A percentile compares a stretch with the other conserved stretches of the same genome.
Conservation (phyloP, 75 land plant genomes). For the Cupressus sempervirens region DNA sequence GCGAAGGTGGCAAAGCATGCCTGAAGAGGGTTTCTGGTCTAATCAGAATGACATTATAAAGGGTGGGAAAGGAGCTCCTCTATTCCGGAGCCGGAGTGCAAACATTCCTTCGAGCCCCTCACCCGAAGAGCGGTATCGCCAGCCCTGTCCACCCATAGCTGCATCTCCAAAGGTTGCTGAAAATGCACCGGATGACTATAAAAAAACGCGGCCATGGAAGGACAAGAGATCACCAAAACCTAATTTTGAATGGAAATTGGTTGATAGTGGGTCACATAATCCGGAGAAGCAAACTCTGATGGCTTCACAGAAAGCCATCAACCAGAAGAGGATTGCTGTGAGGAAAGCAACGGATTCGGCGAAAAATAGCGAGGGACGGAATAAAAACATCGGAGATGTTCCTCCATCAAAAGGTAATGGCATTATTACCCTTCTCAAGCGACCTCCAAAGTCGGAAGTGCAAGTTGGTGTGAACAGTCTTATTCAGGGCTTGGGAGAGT, state of each 20-base stretch:
- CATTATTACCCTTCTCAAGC: not conserved
- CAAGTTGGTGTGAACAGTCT: not conserved
- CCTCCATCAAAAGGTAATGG: not conserved
- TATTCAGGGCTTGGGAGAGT: not conserved
- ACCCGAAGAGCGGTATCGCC: not conserved
- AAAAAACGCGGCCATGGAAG: not conserved
- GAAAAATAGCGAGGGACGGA: not conserved
- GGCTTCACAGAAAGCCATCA: not conserved
- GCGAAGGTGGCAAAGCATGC: constrained; percentile 9
- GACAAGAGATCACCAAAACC: not conserved
- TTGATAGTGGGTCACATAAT: not conserved
- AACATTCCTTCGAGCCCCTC: not conserved
- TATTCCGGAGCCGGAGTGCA: not conserved
- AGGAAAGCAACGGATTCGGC: not conserved
- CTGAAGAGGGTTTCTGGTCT: not conserved
- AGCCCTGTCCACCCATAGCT: not conserved
- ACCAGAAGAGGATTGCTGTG: not conserved
- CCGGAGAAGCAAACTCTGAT: not conserved
- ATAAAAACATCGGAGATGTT: not conserved
- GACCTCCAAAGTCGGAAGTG: constrained; percentile 2
- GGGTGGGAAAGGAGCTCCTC: not conserved
- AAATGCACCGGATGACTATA: not conserved
- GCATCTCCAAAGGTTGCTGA: not conserved
- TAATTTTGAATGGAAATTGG: constrained; percentile 10
- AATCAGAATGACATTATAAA: not conserved